These are phyloP conservation scores for Microbotryum lychnidis-dioicae DNA, from an alignment of 1,284 basidiomycete genomes.

Conservation along the genomic window DNA sequence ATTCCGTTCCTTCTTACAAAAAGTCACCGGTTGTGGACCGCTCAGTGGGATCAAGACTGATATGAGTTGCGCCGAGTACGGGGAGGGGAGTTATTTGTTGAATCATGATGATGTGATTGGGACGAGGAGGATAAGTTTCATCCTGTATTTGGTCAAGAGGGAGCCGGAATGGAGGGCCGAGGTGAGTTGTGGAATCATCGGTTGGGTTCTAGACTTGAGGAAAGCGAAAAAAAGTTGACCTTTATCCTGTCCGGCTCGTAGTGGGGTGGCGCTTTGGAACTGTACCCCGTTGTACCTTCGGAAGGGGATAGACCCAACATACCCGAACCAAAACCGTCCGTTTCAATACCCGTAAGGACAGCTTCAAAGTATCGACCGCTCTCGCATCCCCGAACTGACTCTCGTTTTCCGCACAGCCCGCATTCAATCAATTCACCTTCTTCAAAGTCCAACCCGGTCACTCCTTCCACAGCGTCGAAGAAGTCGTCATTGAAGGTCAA, in stretches of 20 bases:
- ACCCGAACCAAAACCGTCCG: slow-evolving; percentile 27
- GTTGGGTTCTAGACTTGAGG: not conserved
- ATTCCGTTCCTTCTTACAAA: slow-evolving; percentile 76
- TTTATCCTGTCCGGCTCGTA: slow-evolving; percentile 41
- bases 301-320: slow-evolving; percentile 32
- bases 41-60: slow-evolving; percentile 87
- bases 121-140: slow-evolving; percentile 87
- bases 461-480: slow-evolving; percentile 96
- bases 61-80: slow-evolving; percentile 91
- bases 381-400: slow-evolving; percentile 46
- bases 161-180: slow-evolving; percentile 35
- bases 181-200: slow-evolving; percentile 4
- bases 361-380: slow-evolving; percentile 35
- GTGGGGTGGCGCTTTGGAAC: slow-evolving; percentile 90
- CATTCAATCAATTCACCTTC: slow-evolving; percentile 96
- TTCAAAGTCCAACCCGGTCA: slow-evolving; percentile 70
- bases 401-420: slow-evolving; percentile 44
- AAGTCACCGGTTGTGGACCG: slow-evolving; percentile 87
- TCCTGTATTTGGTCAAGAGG: slow-evolving; percentile 89
- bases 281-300: slow-evolving; percentile 58
- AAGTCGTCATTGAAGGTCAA: slow-evolving; percentile 70
- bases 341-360: slow-evolving; percentile 22
- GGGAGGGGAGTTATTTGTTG: slow-evolving; percentile 80
- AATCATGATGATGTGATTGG: slow-evolving; percentile 99
- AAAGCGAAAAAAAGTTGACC: not conserved